Base-by-base conservation (phyloP, 768 basidiomycete genomes). In the Exidia glandulosa region DNA sequence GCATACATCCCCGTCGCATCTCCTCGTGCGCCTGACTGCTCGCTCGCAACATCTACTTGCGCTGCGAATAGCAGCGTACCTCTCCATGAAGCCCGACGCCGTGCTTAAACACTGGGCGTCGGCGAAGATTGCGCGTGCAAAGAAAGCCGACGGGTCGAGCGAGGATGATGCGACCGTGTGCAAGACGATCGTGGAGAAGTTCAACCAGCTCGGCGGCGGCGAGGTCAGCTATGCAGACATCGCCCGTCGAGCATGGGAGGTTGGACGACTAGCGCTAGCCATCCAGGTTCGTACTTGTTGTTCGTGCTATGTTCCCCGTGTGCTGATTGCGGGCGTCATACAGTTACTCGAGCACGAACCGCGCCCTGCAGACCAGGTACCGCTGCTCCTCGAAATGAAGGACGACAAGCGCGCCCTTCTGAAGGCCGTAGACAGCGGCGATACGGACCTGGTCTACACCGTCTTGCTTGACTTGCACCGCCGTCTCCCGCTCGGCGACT, bases 21-120 rank as follows among this genome's bases (percentile, higher is more conserved):
- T 97, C 45, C 84, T 98, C 56, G 75, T 82, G 19, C 85, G 94
- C 4, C 77, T 99, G 25, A 89, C 91, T 6, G 80, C 91, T 0
- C 85, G 94, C 14, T 91, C 91, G 63, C 77, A 93, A 62, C 94
- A 99, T 68, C 81, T 97, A 1, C 85, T 98, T 50, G 93, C 95
- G 7, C 82, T 98, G 19, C 85, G 94, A 29, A 86, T 98, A 63
- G 94, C 94, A 2, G 79, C 83, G 1, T 93, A 85, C 72, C 80
- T 98, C 32, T 80, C 81, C 16, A 77, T 98, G 50, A 87, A 89
- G 57, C 88, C 93, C 1, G 88, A 94, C 63, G 80, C 83, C 0
- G 93, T 98, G 1, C 75, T 99, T 45, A 90, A 86, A 63, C 95
- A 98, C 68, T 99, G 96, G 96, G 96, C 96, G 1, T 86, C 85